Evolutionary conservation across 352 stramenopile genomes (phyloP).

Genomic region (Globisporangium mamillatum): DNA sequence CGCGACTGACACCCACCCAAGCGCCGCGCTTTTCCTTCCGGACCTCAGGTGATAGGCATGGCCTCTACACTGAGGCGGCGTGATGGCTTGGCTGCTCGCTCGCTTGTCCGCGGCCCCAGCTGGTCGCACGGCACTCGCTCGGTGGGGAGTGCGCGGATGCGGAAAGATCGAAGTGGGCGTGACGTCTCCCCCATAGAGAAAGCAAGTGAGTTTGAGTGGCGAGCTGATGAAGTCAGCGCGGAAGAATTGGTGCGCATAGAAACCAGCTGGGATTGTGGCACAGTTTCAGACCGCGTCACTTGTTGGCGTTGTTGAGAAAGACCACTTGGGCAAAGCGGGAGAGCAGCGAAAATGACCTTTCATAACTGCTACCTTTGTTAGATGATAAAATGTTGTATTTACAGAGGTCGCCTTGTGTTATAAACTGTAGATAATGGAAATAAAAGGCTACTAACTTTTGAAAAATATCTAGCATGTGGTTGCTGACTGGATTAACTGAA

Average conservation of each 20-base stretch:
- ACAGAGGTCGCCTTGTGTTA: no score
- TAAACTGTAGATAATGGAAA: no score
- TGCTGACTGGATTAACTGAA: neutral
- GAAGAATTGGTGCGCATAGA: neutral
- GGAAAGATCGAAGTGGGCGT: neutral
- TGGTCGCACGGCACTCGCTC: neutral
- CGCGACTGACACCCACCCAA: neutral
- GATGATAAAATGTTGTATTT: no score
- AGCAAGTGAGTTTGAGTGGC: neutral
- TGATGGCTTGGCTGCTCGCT: neutral
- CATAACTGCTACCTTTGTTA: neutral
- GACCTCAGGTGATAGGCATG: neutral
- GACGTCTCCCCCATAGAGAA: neutral
- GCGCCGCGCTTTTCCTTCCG: slow-evolving; percentile 2
- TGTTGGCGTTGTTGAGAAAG: neutral
- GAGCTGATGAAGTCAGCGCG: slow-evolving; percentile 3
- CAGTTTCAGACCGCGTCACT: neutral
- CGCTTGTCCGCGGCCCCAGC: slow-evolving; percentile 1
- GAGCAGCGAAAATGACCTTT: neutral
- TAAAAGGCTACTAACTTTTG: no score
- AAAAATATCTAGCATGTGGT: no score
- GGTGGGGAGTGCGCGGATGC: slow-evolving; percentile 1
- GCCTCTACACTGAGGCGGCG: neutral
- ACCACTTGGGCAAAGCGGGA: neutral
- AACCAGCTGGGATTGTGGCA: slow-evolving; percentile 4